These are phyloP conservation scores for Echinosphaeria canescens DNA, from an alignment of 2,329 filamentous ascomycete genomes.

Conservation along the genomic window DNA sequence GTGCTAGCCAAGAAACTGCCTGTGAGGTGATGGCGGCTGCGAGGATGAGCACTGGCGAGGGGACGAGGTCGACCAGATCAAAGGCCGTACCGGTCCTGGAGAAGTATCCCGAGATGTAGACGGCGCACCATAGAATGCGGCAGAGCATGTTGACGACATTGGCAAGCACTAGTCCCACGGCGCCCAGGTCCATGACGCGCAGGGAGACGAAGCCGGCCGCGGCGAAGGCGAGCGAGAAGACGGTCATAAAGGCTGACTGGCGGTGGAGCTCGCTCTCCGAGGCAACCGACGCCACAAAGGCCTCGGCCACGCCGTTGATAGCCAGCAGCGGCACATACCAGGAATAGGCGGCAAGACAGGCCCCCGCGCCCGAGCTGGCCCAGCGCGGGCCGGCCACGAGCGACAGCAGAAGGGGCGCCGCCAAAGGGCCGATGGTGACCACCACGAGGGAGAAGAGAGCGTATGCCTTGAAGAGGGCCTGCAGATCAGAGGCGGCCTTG, in stretches of 20 bases:
- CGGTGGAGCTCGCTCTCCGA: slow-evolving; percentile 48
- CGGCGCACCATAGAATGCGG: slow-evolving; percentile 59
- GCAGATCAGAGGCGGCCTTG: slow-evolving; percentile 19
- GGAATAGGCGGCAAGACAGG: slow-evolving; percentile 61
- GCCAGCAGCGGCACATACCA: slow-evolving; percentile 88
- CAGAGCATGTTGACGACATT: slow-evolving; percentile 82
- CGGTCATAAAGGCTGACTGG: slow-evolving; percentile 70
- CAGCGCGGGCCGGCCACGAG: slow-evolving; percentile 61
- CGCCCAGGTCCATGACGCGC: slow-evolving; percentile 45
- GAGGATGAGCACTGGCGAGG: slow-evolving; percentile 18
- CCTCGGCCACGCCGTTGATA: slow-evolving; percentile 77
- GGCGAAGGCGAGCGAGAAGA: slow-evolving; percentile 60
- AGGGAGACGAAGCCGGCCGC: slow-evolving; percentile 56
- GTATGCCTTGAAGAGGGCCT: slow-evolving; percentile 50
- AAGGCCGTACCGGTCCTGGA: slow-evolving; percentile 17
- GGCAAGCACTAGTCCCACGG: slow-evolving; percentile 61
- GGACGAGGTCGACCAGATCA: slow-evolving; percentile 16
- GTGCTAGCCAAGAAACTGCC: slow-evolving; percentile 12
- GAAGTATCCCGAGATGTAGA: slow-evolving; percentile 52
- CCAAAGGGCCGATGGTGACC: slow-evolving; percentile 48
- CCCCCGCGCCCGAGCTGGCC: slow-evolving; percentile 49
- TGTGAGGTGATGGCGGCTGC: slow-evolving; percentile 20
- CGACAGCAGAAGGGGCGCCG: slow-evolving; percentile 51
- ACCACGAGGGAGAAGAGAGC: slow-evolving; percentile 48
- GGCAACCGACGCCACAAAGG: slow-evolving; percentile 79